Percentiles rank a stretch among this genome's conserved stretches.
Conservation (phyloP, 2,329 filamentous ascomycete genomes). For the Fusarium coffeatum region DNA sequence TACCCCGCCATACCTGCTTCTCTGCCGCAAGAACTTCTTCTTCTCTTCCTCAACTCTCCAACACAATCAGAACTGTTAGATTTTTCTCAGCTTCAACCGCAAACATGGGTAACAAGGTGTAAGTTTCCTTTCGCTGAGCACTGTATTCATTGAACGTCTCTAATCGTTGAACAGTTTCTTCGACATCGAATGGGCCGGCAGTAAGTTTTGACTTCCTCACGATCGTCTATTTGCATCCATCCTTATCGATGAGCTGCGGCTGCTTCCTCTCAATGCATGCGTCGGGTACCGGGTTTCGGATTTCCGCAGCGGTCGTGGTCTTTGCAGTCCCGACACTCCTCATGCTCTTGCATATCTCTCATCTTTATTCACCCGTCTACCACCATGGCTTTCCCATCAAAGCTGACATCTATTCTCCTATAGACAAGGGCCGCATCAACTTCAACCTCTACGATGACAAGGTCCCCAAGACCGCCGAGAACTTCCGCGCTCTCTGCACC, state of each 20-base stretch:
- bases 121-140: conserved; percentile 54
- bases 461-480: conserved; percentile 87
- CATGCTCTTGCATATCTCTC: conserved; percentile 22
- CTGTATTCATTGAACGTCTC: conserved; percentile 17
- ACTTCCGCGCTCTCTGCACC: conserved; percentile 88
- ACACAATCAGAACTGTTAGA: conserved; percentile 54
- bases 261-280: not conserved
- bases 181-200: conserved; percentile 77
- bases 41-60: conserved; percentile 57
- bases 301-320: not conserved
- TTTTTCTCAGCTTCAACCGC: conserved; percentile 67
- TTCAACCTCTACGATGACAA: conserved; percentile 88
- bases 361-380: not conserved
- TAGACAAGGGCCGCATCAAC: conserved; percentile 81
- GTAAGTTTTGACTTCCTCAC: conserved; percentile 60
- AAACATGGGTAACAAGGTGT: conserved; percentile 80
- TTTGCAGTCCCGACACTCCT: conserved; percentile 13
- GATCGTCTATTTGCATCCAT: conserved; percentile 17
- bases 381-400: not conserved
- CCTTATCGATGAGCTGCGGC: not conserved
- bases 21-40: conserved; percentile 56
- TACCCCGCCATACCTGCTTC: conserved; percentile 60
- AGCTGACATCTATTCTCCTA: conserved; percentile 37
- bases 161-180: conserved; percentile 67
- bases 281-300: not conserved